phyloP scores from a whole-genome alignment of 257 asterid species.

The Parsonsia alboflavescens region DNA sequence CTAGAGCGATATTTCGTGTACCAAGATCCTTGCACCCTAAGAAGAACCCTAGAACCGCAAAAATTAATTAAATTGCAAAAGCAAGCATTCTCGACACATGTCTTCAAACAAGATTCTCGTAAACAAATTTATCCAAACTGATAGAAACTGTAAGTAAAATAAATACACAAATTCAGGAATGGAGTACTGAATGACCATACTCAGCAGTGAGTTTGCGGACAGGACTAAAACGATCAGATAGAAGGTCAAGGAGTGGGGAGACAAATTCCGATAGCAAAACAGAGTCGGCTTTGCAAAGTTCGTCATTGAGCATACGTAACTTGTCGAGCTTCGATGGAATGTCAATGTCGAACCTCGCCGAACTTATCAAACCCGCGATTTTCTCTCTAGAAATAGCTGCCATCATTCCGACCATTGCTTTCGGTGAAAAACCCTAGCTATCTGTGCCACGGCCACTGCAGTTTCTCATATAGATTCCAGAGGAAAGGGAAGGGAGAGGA shows the following conservation, averaged over 20 bases:
- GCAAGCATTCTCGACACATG: not conserved
- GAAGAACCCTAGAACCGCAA: not conserved
- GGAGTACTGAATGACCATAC: constrained; percentile 38
- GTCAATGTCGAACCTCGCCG: constrained; percentile 43
- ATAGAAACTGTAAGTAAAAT: not conserved
- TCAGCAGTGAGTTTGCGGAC: constrained; percentile 63
- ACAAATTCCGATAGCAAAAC: constrained; percentile 42
- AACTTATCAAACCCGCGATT: constrained; percentile 43
- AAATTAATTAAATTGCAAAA: not conserved
- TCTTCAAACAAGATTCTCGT: not conserved
- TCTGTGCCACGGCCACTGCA: not conserved
- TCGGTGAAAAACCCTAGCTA: constrained; percentile 19
- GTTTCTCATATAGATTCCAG: not conserved
- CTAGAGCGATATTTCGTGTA: not conserved
- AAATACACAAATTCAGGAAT: not conserved
- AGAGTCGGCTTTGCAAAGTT: constrained; percentile 50
- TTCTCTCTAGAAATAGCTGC: constrained; percentile 46
- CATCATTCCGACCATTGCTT: constrained; percentile 47
- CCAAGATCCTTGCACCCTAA: not conserved
- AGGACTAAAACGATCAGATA: constrained; percentile 62
- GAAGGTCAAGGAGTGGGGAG: constrained; percentile 58
- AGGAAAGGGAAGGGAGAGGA: not conserved
- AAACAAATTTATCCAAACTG: not conserved
- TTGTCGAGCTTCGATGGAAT: constrained; percentile 53
- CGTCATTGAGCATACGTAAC: constrained; percentile 54